Percentiles rank a stretch among this genome's conserved stretches.
Evolutionary conservation across 352 stramenopile species (phyloP).

Genomic region (Phytophthora pistaciae): DNA sequence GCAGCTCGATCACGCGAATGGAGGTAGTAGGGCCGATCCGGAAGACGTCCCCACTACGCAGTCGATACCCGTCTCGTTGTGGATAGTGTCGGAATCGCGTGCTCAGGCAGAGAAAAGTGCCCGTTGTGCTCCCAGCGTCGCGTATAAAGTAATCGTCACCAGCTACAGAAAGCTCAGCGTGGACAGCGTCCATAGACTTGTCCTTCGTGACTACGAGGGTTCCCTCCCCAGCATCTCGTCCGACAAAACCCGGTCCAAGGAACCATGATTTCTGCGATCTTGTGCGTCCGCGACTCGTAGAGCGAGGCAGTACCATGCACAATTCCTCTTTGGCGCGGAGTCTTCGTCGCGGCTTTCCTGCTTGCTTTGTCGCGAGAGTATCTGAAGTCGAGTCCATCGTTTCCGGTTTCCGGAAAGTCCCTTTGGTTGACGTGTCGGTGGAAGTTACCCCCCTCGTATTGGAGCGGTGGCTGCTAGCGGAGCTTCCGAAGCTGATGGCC

Average conservation of each 20-base stretch:
- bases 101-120: slow-evolving; percentile 77
- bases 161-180: slow-evolving; percentile 65
- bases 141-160: slow-evolving; percentile 74
- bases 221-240: slow-evolving; percentile 61
- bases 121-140: slow-evolving; percentile 54
- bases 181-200: slow-evolving; percentile 66
- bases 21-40: slow-evolving; percentile 49
- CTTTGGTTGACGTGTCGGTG: slow-evolving; percentile 5
- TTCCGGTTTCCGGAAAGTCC: slow-evolving; percentile 1
- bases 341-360: slow-evolving; percentile 29
- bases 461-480: slow-evolving; percentile 19
- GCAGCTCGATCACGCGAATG: slow-evolving; percentile 45
- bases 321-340: slow-evolving; percentile 65
- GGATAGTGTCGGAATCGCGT: slow-evolving; percentile 74
- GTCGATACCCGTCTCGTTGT: slow-evolving; percentile 73
- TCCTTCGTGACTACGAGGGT: slow-evolving; percentile 65
- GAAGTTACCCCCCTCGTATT: slow-evolving; percentile 8
- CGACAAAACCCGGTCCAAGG: slow-evolving; percentile 64
- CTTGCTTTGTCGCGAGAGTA: neutral
- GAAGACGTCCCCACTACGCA: slow-evolving; percentile 62
- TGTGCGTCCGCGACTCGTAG: slow-evolving; percentile 14
- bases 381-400: neutral
- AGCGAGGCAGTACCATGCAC: slow-evolving; percentile 58
- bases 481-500: slow-evolving; percentile 27
- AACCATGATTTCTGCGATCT: slow-evolving; percentile 70